These are phyloP conservation scores for Pleurotus ostreatus DNA, from an alignment of 768 basidiomycete genomes.

Conservation along the genomic window DNA sequence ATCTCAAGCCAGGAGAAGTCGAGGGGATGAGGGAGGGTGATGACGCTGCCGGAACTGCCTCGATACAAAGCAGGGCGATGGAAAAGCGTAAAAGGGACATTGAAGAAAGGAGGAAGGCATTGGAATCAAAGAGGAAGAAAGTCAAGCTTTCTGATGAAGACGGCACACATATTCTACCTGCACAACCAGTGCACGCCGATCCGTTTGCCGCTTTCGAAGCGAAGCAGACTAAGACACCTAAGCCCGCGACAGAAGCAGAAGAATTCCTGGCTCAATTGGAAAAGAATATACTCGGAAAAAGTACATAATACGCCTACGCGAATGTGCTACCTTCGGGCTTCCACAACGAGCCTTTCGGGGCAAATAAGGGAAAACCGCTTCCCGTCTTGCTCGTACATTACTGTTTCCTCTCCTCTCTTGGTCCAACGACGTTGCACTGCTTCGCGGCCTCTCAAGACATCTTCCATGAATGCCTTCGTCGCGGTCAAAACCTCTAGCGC, in stretches of 20 bases:
- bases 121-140: slow-evolving; percentile 71
- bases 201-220: slow-evolving; percentile 51
- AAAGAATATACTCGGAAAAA: slow-evolving; percentile 46
- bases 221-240: slow-evolving; percentile 20
- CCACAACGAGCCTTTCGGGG: slow-evolving; percentile 42
- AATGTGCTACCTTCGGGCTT: slow-evolving; percentile 21
- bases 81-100: slow-evolving; percentile 74
- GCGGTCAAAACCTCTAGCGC: slow-evolving; percentile 42
- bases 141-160: slow-evolving; percentile 18
- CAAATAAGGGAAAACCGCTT: slow-evolving; percentile 40
- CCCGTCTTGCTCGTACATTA: slow-evolving; percentile 39
- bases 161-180: not conserved
- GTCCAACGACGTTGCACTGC: slow-evolving; percentile 24
- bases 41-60: slow-evolving; percentile 17
- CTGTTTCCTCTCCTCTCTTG: slow-evolving; percentile 32
- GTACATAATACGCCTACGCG: slow-evolving; percentile 4
- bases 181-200: slow-evolving; percentile 21
- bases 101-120: slow-evolving; percentile 56
- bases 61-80: slow-evolving; percentile 48
- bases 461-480: slow-evolving; percentile 40
- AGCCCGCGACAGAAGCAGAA: slow-evolving; percentile 44
- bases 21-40: slow-evolving; percentile 63
- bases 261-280: slow-evolving; percentile 65
- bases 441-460: slow-evolving; percentile 41
- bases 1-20: slow-evolving; percentile 64